Percentiles rank a stretch among this genome's conserved stretches.
Conservation (phyloP, 2,329 filamentous ascomycete species). For the Aspergillus sp. region DNA sequence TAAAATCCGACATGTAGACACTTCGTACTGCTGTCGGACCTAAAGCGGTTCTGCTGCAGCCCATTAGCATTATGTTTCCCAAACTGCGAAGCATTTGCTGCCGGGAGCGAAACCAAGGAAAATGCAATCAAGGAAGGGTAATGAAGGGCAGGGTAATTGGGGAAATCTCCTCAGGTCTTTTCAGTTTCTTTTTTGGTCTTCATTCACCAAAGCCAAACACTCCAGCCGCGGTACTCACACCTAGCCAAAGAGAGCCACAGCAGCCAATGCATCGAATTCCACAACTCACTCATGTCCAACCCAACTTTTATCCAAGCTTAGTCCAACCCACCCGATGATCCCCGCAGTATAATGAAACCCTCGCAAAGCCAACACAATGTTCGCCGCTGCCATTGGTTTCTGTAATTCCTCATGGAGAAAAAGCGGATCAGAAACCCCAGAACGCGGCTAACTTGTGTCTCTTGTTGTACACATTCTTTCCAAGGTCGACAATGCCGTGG, state of each 20-base stretch:
- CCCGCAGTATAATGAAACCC: constrained; percentile 6
- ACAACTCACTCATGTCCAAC: constrained; percentile 13
- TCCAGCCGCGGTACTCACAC: constrained; percentile 30
- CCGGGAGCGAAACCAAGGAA: background rate
- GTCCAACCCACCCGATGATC: background rate
- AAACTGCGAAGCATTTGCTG: background rate
- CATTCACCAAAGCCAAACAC: constrained; percentile 33
- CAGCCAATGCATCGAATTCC: constrained; percentile 15
- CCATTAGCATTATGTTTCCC: background rate
- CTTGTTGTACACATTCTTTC: constrained; percentile 29
- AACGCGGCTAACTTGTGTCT: constrained; percentile 27
- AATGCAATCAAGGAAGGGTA: background rate
- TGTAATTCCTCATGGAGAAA: constrained; percentile 39
- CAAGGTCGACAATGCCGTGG: constrained; percentile 25
- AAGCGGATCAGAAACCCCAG: constrained; percentile 43
- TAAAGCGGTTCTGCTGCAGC: background rate
- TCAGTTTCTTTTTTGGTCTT: constrained; percentile 43
- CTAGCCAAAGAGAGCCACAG: constrained; percentile 8
- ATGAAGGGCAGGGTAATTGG: background rate
- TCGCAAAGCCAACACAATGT: constrained; percentile 23
- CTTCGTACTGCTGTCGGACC: background rate
- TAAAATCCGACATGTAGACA: background rate
- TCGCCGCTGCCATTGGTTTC: constrained; percentile 46
- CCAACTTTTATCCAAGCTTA: background rate
- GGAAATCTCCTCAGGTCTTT: constrained; percentile 47